Evolutionary conservation across 768 basidiomycete genomes (phyloP), one percentile per base, ranked within the genome.

Genomic region (Sarcodon sp.): DNA sequence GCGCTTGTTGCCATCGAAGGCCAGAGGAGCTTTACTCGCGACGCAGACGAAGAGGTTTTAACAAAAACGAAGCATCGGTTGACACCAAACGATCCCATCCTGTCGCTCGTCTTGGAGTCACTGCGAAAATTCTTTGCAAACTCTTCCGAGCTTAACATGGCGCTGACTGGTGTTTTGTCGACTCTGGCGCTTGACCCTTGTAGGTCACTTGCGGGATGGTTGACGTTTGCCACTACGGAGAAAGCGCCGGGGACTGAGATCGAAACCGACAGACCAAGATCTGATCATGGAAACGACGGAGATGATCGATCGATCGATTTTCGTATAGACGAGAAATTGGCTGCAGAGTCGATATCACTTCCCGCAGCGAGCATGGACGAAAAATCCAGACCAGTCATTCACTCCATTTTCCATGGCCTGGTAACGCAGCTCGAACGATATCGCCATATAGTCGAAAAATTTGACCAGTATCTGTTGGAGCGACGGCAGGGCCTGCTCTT

Each of bases 401-500:
- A 91, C 57, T 74, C 83, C 31, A 80, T 93, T 52, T 75, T 93
- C 53, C 78, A 85, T 27, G 79, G 83, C 9, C 77, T 96, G 4
- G 80, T 90, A 38, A 70, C 74, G 13, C 87, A 92, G 55, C 73
- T 97, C 7, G 85, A 90, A 55, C 71, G 75, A 41, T 92, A 92
- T 65, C 81, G 90, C 6, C 69, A 74, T 36, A 60, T 72, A 15
- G 80, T 94, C 31, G 73, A 82, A 16, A 68, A 82, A 43, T 96
- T 97, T 58, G 91, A 97, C 66, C 76, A 75, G 58, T 87, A 78
- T 57, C 75, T 98, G 3, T 62, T 79, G 1, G 89, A 98, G 64
- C 76, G 94, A 34, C 76, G 94, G 13, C 85, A 84, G 58, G 93
- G 92, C 1, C 70, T 98, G 7, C 65, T 94, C 13, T 96, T 94